These are phyloP conservation scores for Scleromitrula shiraiana DNA, from an alignment of 2,329 filamentous ascomycete species.

Conservation along the genomic window DNA sequence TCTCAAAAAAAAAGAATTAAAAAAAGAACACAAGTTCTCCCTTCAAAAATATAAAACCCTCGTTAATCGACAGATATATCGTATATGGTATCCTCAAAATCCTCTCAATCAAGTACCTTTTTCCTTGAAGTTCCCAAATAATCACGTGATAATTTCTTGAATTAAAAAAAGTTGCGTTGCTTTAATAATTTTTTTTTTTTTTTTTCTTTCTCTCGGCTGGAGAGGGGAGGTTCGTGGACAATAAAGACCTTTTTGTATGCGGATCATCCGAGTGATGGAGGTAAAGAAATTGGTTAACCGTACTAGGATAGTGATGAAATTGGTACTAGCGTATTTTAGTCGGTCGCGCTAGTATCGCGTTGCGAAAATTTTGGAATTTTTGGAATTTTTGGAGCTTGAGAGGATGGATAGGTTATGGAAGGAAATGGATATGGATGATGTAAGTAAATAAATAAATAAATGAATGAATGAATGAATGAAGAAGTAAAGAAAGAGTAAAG, in stretches of 20 bases:
- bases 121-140: not conserved
- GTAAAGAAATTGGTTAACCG: not conserved
- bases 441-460: too few species aligned
- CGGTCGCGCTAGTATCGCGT: not conserved
- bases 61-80: too few species aligned
- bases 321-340: not conserved
- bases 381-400: too few species aligned
- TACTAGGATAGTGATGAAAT: not conserved
- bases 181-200: too few species aligned
- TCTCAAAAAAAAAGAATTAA: not conserved
- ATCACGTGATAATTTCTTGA: not conserved
- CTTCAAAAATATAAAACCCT: too few species aligned
- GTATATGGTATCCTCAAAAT: too few species aligned
- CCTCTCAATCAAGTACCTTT: not conserved
- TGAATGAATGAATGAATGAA: too few species aligned
- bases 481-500: too few species aligned
- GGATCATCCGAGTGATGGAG: not conserved
- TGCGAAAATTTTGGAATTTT: too few species aligned
- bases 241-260: slow-evolving; percentile 1
- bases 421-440: too few species aligned
- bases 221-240: not conserved
- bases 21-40: not conserved
- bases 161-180: not conserved
- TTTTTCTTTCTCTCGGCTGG: too few species aligned
- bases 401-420: too few species aligned